These are phyloP conservation scores for Vitis hybrid DNA, from an alignment of 177 flowering plant genomes.

Conservation along the genomic window DNA sequence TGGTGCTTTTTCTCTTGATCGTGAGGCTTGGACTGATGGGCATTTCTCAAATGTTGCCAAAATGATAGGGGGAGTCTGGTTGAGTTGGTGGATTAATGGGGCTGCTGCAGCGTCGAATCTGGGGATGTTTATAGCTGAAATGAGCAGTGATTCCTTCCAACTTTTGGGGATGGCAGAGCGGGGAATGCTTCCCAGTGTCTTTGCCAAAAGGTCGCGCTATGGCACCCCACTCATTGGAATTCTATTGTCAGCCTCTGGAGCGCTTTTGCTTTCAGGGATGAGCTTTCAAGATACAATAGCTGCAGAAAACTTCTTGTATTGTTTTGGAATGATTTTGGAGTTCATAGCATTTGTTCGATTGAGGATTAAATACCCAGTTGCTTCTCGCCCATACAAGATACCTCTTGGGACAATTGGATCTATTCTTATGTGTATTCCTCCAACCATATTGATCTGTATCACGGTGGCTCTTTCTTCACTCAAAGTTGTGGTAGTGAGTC, in stretches of 20 bases:
- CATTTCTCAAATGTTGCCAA: conserved; percentile 5
- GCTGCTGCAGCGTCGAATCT: conserved; percentile 20
- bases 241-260: conserved; percentile 22
- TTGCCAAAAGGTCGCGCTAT: too few species aligned
- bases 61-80: conserved; percentile 15
- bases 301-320: conserved; percentile 22
- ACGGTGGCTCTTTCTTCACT: conserved; percentile 15
- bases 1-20: conserved; percentile 13
- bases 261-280: conserved; percentile 20
- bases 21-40: conserved; percentile 13
- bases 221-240: neutral
- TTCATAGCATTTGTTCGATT: neutral
- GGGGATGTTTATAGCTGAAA: conserved; percentile 21
- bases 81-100: conserved; percentile 17
- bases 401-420: conserved; percentile 20
- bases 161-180: too few species aligned
- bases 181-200: too few species aligned
- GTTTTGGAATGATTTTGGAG: conserved; percentile 23
- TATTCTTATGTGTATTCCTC: conserved; percentile 18
- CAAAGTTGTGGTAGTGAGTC: conserved; percentile 12
- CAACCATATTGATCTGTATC: conserved; percentile 14
- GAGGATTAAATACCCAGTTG: conserved; percentile 10
- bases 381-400: conserved; percentile 20
- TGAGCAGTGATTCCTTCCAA: too few species aligned
- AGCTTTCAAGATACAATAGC: conserved; percentile 22